These are phyloP conservation scores for Paecilomyces formosus DNA, from an alignment of 2,329 filamentous ascomycete species.

Conservation along the genomic window DNA sequence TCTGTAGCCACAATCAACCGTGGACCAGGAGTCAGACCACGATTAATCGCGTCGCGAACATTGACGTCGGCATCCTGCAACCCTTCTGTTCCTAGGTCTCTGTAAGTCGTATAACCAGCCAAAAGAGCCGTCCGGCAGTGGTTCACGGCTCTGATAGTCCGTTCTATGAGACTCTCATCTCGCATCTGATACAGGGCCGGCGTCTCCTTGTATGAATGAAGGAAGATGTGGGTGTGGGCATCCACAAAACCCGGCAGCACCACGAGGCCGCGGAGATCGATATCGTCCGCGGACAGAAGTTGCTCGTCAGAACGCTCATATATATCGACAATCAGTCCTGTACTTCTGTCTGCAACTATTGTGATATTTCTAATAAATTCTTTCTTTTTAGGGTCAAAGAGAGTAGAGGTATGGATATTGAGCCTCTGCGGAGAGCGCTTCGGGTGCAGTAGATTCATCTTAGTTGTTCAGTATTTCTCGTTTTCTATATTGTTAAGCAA, in stretches of 20 bases:
- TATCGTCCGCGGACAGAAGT: background rate
- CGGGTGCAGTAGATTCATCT: background rate
- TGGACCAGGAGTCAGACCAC: background rate
- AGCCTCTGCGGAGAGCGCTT: background rate
- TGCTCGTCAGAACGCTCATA: background rate
- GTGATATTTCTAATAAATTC: constrained; percentile 35
- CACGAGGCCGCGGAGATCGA: constrained; percentile 45
- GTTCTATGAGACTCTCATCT: background rate
- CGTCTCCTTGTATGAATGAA: constrained; percentile 37
- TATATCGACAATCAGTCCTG: constrained; percentile 32
- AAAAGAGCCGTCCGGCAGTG: background rate
- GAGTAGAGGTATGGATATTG: constrained; percentile 37
- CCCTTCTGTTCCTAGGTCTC: background rate
- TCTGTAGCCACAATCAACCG: background rate
- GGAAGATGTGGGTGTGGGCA: constrained; percentile 51
- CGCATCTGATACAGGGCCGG: background rate
- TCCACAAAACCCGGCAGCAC: constrained; percentile 50
- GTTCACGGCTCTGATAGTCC: background rate
- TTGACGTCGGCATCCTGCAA: background rate
- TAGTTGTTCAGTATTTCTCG: background rate
- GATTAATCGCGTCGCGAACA: background rate
- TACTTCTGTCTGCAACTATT: constrained; percentile 31
- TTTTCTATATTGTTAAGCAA: no score
- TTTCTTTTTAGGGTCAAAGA: constrained; percentile 42
- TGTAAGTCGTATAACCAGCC: background rate